Base-by-base conservation (phyloP, 2,329 filamentous ascomycete genomes). In the Microsporum canis region DNA sequence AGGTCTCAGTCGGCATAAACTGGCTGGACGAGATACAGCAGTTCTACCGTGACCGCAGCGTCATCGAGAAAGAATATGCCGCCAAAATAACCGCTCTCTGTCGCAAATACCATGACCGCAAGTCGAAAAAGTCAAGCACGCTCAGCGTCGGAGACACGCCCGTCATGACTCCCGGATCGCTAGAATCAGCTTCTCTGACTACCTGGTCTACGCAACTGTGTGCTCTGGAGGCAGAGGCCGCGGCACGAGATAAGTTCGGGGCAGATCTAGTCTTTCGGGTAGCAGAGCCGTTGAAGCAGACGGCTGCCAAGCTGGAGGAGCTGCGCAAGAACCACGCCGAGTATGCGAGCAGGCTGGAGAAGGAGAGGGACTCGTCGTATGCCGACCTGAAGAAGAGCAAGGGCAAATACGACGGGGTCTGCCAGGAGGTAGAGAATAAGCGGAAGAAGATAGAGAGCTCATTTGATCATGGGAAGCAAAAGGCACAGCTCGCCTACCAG, bases 1-100 rank as follows among this genome's bases (percentile, higher is more conserved):
- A 84, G 82, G 89, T 95, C 61, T 81, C 85, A 65, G 86, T 89
- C 73, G 91, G 92, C 65, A 95, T 99, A 73, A 80, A 84, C 66
- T 99, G 92, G 92, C 85, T 99, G 63, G 92, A 96, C 70, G 94
- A 99, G 69, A 89, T 99, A 65, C 90, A 99, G 74, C 86, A 89
- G 71, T 99, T 97, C 79, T 99, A 97, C 79, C 89, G 94, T 65
- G 94, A 99, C 76, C 85, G 95, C 62, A 89, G 90, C 71, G 85
- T 80, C 39, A 96, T 99, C 73, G 94, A 99, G 77, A 96, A 96
- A 77, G 95, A 99, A 73, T 97, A 99, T 74, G 88, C 89, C 69
- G 82, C 87, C 65, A 97, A 92, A 76, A 84, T 99, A 65, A 88
- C 84, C 67, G 85, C 85, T 1, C 79, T 99, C 58, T 94, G 92